Conservation (phyloP, 2,329 filamentous ascomycete genomes). For the Colletotrichum melonis region DNA sequence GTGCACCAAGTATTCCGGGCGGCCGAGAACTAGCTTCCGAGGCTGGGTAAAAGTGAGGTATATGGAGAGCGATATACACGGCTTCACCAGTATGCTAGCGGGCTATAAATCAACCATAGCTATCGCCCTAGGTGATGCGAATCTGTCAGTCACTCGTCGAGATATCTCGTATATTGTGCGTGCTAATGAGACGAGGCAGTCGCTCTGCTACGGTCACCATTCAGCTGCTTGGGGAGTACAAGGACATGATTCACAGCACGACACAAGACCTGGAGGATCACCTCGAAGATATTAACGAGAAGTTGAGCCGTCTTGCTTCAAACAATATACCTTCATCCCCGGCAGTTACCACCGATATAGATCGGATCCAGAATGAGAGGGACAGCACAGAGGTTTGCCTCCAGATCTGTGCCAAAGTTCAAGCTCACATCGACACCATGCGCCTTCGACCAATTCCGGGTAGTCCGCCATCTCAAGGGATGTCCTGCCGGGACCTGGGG, state of each 20-base stretch:
- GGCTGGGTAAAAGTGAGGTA: conserved; percentile 17
- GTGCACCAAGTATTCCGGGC: conserved; percentile 14
- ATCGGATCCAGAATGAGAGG: not conserved
- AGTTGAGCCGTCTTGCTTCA: not conserved
- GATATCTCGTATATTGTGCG: not conserved
- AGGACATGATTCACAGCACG: conserved; percentile 6
- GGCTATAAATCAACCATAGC: conserved; percentile 22
- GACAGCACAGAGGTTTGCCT: conserved; percentile 8
- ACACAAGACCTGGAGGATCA: conserved; percentile 1
- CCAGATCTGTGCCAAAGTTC: not conserved
- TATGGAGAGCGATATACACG: conserved; percentile 15
- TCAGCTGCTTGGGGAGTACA: not conserved
- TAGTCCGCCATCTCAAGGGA: not conserved
- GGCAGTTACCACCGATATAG: not conserved
- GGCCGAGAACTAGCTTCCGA: conserved; percentile 11
- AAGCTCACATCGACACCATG: not conserved
- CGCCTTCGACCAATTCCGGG: not conserved
- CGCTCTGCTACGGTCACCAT: not conserved
- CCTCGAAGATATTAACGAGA: conserved; percentile 1
- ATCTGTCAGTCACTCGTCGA: not conserved
- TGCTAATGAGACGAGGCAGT: not conserved
- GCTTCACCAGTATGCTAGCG: conserved; percentile 15
- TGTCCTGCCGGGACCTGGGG: not conserved
- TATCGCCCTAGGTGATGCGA: conserved; percentile 6
- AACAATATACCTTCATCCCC: not conserved